Evolutionary conservation across 495 filamentous ascomycete species (phyloP).

Genomic region (Neurospora sp.): DNA sequence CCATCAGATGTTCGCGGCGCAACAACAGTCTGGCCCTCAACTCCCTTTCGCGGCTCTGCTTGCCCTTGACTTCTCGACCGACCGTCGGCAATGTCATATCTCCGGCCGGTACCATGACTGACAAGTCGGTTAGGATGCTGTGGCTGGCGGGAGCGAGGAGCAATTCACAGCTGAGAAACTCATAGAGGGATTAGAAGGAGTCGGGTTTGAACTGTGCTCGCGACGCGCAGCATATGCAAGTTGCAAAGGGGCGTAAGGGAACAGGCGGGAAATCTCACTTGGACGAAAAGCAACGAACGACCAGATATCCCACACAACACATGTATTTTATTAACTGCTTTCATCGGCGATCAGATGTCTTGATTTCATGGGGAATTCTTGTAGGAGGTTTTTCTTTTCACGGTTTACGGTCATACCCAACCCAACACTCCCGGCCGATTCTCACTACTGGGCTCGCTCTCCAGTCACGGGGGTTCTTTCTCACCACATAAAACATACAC

Average conservation of each 20-base stretch:
- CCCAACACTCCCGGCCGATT: neutral
- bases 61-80: neutral
- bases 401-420: neutral
- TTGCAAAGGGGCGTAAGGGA: neutral
- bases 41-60: neutral
- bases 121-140: neutral
- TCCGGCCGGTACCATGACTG: neutral
- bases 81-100: neutral
- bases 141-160: neutral
- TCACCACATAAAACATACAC: neutral
- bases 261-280: neutral
- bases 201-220: neutral
- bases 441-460: neutral
- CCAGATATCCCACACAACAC: conserved; percentile 4
- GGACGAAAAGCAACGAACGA: conserved; percentile 1
- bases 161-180: neutral
- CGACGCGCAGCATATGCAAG: neutral
- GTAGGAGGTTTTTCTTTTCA: neutral
- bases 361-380: neutral
- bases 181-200: neutral
- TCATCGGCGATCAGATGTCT: neutral
- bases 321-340: conserved; percentile 4
- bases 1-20: neutral
- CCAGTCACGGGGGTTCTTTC: neutral
- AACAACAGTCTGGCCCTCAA: neutral